Conservation (phyloP, 345 rosid genomes). For the Eucalyptus microcorys region DNA sequence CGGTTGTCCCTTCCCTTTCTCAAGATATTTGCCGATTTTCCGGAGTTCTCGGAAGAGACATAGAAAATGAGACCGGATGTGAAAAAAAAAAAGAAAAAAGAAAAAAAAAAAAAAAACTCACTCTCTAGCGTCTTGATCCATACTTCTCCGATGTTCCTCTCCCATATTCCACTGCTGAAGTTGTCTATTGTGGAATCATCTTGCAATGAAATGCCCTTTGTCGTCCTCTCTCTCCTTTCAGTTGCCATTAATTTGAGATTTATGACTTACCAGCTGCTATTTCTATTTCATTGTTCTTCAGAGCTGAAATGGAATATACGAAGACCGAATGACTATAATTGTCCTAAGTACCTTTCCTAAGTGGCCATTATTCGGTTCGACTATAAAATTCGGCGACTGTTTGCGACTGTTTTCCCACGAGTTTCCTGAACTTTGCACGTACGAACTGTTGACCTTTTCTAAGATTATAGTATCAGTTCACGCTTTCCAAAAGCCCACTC, state of each 20-base stretch:
- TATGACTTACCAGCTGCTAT: background rate
- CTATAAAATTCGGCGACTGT: background rate
- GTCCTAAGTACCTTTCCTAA: background rate
- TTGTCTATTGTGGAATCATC: background rate
- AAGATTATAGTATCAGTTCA: background rate
- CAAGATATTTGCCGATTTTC: slow-evolving; percentile 30
- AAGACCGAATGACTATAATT: background rate
- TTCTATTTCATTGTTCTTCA: background rate
- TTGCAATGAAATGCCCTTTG: background rate
- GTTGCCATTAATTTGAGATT: background rate
- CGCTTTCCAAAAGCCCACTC: background rate
- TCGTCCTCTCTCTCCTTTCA: background rate
- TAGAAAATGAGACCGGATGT: slow-evolving; percentile 18
- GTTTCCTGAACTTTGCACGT: background rate
- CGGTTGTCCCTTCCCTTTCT: slow-evolving; percentile 43
- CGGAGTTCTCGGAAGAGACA: slow-evolving; percentile 49
- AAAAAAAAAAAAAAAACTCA: too few species aligned
- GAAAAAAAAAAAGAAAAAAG: background rate
- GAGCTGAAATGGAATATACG: background rate
- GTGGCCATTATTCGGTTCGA: background rate
- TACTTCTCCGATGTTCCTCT: background rate
- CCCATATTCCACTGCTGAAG: background rate
- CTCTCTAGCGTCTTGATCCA: background rate
- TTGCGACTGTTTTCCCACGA: background rate
- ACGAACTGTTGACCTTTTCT: background rate